Evolutionary conservation across 2,329 filamentous ascomycete species (phyloP), one percentile per base, ranked within the genome.

Genomic region (Cordyceps fumosorosea): DNA sequence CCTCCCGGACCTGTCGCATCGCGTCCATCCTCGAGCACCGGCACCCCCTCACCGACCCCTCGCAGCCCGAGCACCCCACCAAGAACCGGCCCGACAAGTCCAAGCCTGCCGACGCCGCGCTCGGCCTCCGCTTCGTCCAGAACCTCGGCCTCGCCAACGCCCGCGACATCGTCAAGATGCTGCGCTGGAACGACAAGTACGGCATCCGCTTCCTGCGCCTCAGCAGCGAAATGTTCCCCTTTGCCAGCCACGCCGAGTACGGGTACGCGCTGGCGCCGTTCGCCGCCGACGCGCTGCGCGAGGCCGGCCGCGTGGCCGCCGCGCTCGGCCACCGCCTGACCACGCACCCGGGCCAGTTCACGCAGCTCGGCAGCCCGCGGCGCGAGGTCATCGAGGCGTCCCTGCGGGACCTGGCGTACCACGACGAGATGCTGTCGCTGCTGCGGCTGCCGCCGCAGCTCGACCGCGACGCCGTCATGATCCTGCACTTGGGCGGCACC

Each of bases 221-320:
- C 22, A 96, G 91, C 67, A 96, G 91, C 60, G 93, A 97, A 68
- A 97, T 97, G 90, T 98, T 98, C 66, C 93, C 93, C 0, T 97
- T 97, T 72, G 93, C 93, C 1, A 96, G 90, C 66, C 93, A 98
- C 69, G 82, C 84, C 26, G 89, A 91, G 65, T 89, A 96, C 66
- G 93, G 93, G 0, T 98, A 98, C 74, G 89, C 85, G 67, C 80
- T 98, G 14, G 87, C 86, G n/a, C 59, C 59, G 0, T 97, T 97
- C 72, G 93, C 93, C 0, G 85, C 89, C 0, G 87, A 92, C 16
- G 86, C 84, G 0, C 79, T 98, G 11, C 88, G 84, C 2, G 88
- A 93, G 66, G 90, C 85, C 8, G 93, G 93, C 1, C 86, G 79
- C 68, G 85, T 96, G 3, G 87, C 91, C 6, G 89, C 84, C 12